These are phyloP conservation scores for Fraxinus albicans DNA, from an alignment of 305 asterid genomes.

Conservation along the genomic window DNA sequence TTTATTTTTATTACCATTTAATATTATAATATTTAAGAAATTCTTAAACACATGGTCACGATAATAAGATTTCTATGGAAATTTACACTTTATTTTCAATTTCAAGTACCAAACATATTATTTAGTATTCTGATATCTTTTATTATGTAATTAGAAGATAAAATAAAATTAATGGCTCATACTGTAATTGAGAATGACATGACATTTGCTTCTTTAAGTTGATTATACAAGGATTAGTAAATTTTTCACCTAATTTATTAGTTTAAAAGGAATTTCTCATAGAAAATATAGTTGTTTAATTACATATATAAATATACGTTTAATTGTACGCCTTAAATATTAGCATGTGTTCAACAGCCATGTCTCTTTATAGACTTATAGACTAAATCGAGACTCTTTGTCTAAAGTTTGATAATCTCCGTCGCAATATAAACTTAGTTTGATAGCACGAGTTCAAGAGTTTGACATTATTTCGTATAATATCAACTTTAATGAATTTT, in stretches of 20 bases:
- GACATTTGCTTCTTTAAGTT: neutral
- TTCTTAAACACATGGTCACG: too few relatives aligned
- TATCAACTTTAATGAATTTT: too few relatives aligned
- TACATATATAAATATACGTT: neutral
- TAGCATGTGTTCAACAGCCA: too few relatives aligned
- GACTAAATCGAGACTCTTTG: neutral
- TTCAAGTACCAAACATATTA: neutral
- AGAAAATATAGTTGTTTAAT: neutral
- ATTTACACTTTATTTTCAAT: neutral
- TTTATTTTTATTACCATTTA: too few relatives aligned
- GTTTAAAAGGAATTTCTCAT: neutral
- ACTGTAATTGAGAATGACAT: neutral
- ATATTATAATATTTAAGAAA: too few relatives aligned
- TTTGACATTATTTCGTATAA: too few relatives aligned
- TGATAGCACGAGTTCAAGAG: too few relatives aligned
- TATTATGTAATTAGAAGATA: neutral
- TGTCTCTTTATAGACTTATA: too few relatives aligned
- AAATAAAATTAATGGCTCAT: neutral
- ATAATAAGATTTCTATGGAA: neutral
- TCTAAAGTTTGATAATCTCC: neutral
- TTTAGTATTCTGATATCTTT: neutral
- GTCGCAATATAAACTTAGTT: neutral
- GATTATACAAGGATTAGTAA: neutral
- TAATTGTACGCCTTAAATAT: too few relatives aligned
- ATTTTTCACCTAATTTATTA: constrained; percentile 19